phyloP scores from a whole-genome alignment of 2,329 filamentous ascomycete species.

The Graphilbum ipis-grandicollis region DNA sequence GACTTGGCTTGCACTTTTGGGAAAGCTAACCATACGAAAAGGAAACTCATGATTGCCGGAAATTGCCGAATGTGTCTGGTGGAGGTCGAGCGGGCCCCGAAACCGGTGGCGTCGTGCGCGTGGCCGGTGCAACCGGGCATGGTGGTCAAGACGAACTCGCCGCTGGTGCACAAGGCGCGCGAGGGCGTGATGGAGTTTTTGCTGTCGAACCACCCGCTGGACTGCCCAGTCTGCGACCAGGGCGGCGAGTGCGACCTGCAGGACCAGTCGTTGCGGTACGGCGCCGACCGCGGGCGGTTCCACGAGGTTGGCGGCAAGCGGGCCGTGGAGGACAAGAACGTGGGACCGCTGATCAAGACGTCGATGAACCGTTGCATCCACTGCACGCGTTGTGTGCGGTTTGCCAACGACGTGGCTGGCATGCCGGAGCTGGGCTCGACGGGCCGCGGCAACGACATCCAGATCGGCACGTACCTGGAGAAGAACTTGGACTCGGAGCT shows the following conservation, averaged over 20 bases:
- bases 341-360: slow-evolving; percentile 93
- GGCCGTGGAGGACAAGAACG: slow-evolving; percentile 98
- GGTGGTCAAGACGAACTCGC: slow-evolving; percentile 97
- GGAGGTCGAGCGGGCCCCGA: slow-evolving; percentile 90
- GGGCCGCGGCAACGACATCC: slow-evolving; percentile 89
- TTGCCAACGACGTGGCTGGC: slow-evolving; percentile 92
- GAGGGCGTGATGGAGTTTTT: slow-evolving; percentile 99
- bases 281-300: slow-evolving; percentile 87
- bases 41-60: slow-evolving; percentile 96
- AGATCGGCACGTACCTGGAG: slow-evolving; percentile 97
- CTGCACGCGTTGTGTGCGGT: slow-evolving; percentile 94
- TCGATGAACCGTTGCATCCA: slow-evolving; percentile 99
- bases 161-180: slow-evolving; percentile 88
- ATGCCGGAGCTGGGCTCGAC: slow-evolving; percentile 89
- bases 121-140: slow-evolving; percentile 98
- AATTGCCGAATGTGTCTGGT: slow-evolving; percentile 99
- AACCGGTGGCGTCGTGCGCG: slow-evolving; percentile 94
- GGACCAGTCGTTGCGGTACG: slow-evolving; percentile 98
- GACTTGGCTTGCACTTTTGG: too few species aligned
- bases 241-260: slow-evolving; percentile 98
- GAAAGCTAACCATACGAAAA: too few species aligned
- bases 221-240: slow-evolving; percentile 97
- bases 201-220: slow-evolving; percentile 85
- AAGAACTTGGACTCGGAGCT: slow-evolving; percentile 85
- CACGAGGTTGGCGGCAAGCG: slow-evolving; percentile 93